These are phyloP conservation scores for Amanita pseudoporphyria DNA, from an alignment of 768 basidiomycete genomes.

Conservation along the genomic window DNA sequence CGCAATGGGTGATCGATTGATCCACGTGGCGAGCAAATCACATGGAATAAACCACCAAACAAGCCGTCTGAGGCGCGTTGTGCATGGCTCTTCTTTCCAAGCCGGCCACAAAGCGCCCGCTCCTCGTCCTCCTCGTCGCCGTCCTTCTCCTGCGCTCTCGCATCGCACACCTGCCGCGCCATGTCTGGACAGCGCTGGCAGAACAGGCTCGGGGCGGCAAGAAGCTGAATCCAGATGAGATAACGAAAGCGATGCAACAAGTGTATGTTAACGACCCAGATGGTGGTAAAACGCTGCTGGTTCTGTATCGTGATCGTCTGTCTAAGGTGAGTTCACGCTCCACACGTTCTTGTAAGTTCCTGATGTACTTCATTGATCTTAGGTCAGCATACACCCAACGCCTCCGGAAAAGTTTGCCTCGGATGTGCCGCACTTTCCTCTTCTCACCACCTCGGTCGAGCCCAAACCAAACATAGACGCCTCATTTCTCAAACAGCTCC, in stretches of 20 bases:
- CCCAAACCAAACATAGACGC: conserved; percentile 60
- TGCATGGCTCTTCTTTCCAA: conserved; percentile 18
- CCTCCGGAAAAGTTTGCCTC: conserved; percentile 35
- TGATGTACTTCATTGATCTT: neutral
- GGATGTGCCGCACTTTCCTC: conserved; percentile 56
- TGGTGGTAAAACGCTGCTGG: conserved; percentile 54
- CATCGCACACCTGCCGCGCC: neutral
- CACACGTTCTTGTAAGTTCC: neutral
- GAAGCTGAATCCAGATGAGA: conserved; percentile 26
- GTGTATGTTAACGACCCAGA: conserved; percentile 51
- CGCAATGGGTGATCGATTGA: too few relatives aligned
- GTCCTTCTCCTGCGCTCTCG: conserved; percentile 42
- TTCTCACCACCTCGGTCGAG: conserved; percentile 29
- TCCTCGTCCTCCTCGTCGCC: conserved; percentile 34
- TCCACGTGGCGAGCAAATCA: neutral
- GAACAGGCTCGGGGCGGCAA: conserved; percentile 18
- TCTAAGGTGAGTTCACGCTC: conserved; percentile 38
- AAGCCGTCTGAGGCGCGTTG: neutral
- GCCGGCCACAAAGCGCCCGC: conserved; percentile 16
- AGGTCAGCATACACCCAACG: conserved; percentile 41
- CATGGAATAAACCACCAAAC: neutral
- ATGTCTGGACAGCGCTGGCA: conserved; percentile 16
- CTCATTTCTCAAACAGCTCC: conserved; percentile 62
- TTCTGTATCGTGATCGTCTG: conserved; percentile 54
- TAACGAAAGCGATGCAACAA: conserved; percentile 42